Conservation (phyloP, 2,329 filamentous ascomycete species). For the Penicillium glabrum region DNA sequence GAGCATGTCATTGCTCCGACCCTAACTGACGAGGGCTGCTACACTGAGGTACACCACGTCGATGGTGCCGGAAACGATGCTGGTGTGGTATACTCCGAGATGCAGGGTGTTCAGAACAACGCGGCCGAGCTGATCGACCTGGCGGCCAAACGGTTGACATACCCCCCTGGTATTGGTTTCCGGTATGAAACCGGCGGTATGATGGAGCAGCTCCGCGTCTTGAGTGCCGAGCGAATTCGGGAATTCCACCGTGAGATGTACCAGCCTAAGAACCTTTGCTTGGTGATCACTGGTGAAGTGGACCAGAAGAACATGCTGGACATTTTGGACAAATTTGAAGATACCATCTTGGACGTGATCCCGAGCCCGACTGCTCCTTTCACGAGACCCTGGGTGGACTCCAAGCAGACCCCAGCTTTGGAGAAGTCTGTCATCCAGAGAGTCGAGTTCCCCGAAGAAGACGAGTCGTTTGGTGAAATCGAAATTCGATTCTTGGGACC, state of each 20-base stretch:
- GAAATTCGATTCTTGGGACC: slow-evolving; percentile 85
- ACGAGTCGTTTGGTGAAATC: slow-evolving; percentile 89
- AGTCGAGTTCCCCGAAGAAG: slow-evolving; percentile 92
- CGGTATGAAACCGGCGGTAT: slow-evolving; percentile 98
- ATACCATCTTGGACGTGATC: slow-evolving; percentile 78
- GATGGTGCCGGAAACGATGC: slow-evolving; percentile 93
- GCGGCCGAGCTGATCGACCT: slow-evolving; percentile 85
- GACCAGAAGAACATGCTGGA: slow-evolving; percentile 77
- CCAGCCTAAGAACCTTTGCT: slow-evolving; percentile 89
- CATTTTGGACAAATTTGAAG: slow-evolving; percentile 85
- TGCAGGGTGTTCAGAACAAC: slow-evolving; percentile 92
- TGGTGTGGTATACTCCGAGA: slow-evolving; percentile 96
- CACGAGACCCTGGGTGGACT: slow-evolving; percentile 87
- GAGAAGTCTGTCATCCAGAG: slow-evolving; percentile 71
- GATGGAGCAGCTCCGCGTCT: slow-evolving; percentile 83
- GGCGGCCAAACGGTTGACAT: slow-evolving; percentile 73
- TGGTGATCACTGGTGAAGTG: slow-evolving; percentile 89
- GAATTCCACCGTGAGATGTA: slow-evolving; percentile 97
- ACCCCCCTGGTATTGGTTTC: slow-evolving; percentile 87
- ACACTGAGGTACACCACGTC: slow-evolving; percentile 95
- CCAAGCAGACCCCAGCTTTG: slow-evolving; percentile 71
- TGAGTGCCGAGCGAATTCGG: slow-evolving; percentile 89
- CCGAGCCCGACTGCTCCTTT: slow-evolving; percentile 74
- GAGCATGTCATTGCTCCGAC: slow-evolving; percentile 92
- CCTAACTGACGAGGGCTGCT: slow-evolving; percentile 86